Conservation (phyloP, 495 filamentous ascomycete species). For the Xylaria curta region DNA sequence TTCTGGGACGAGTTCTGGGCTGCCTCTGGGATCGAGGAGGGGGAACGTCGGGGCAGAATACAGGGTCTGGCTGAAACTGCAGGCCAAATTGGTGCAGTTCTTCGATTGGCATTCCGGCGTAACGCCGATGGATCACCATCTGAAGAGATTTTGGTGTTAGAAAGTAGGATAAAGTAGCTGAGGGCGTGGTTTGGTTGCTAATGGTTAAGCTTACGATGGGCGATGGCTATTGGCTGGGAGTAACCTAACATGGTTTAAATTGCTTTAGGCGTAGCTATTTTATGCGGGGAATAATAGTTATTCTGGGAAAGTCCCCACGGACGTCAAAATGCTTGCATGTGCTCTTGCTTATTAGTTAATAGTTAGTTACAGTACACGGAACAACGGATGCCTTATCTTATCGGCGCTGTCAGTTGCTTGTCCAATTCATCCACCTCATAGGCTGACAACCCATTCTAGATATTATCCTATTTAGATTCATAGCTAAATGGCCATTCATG, state of each 20-base stretch:
- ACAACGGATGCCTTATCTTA: slow-evolving; percentile 6
- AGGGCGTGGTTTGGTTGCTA: too few species aligned
- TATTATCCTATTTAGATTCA: background rate
- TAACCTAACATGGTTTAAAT: too few species aligned
- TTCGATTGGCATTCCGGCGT: slow-evolving; percentile 38
- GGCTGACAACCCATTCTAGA: background rate
- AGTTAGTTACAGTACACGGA: background rate
- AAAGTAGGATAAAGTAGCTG: too few species aligned
- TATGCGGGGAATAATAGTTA: too few species aligned
- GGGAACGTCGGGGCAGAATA: too few species aligned
- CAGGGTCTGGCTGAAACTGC: too few species aligned
- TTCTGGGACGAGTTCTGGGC: slow-evolving; percentile 42
- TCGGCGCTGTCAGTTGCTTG: background rate
- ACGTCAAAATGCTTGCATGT: background rate
- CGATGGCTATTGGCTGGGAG: too few species aligned
- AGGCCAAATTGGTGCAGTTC: slow-evolving; percentile 34
- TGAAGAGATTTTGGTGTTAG: slow-evolving; percentile 16
- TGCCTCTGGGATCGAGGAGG: too few species aligned
- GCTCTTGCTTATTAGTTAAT: too few species aligned
- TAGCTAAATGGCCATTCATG: background rate
- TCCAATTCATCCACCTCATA: slow-evolving; percentile 13
- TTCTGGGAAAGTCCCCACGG: background rate
- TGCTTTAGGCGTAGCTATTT: too few species aligned
- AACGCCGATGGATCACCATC: slow-evolving; percentile 40
- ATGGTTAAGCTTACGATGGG: too few species aligned